phyloP scores from a whole-genome alignment of 768 basidiomycete species.

The Rubroboletus satanas region DNA sequence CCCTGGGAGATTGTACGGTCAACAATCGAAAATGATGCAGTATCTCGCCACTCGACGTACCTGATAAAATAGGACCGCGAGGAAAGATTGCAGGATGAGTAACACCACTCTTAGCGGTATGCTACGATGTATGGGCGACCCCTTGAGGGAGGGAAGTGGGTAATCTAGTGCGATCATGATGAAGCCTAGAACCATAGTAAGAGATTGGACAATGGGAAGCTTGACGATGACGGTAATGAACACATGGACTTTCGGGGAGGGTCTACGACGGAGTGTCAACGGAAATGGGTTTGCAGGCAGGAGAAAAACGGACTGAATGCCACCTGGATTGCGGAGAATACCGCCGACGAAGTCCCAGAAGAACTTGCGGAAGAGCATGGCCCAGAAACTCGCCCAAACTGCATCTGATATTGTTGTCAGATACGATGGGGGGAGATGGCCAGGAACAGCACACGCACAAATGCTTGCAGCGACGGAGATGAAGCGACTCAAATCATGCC shows the following conservation, averaged over 20 bases:
- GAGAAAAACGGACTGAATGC: constrained; percentile 58
- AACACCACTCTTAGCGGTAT: constrained; percentile 58
- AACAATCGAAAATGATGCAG: not conserved
- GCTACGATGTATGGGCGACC: constrained; percentile 60
- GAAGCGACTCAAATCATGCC: constrained; percentile 73
- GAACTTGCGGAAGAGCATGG: constrained; percentile 85
- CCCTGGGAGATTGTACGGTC: constrained; percentile 47
- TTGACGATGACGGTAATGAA: constrained; percentile 78
- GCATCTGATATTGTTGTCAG: constrained; percentile 46
- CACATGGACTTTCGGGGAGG: constrained; percentile 52
- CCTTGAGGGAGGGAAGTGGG: constrained; percentile 58
- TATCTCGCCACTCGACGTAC: constrained; percentile 35
- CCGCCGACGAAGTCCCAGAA: constrained; percentile 95
- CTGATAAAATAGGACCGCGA: constrained; percentile 73
- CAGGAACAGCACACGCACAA: constrained; percentile 50
- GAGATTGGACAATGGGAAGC: constrained; percentile 66
- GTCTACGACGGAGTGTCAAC: constrained; percentile 36
- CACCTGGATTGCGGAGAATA: constrained; percentile 72
- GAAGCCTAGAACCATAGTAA: constrained; percentile 59
- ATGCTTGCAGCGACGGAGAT: constrained; percentile 65
- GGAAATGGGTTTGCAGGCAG: not conserved
- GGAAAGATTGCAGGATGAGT: constrained; percentile 58
- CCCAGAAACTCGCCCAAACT: constrained; percentile 80
- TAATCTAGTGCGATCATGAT: constrained; percentile 65
- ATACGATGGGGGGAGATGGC: not conserved